These are phyloP conservation scores for Colletotrichum sp. DNA, from an alignment of 2,329 filamentous ascomycete genomes.

Conservation along the genomic window DNA sequence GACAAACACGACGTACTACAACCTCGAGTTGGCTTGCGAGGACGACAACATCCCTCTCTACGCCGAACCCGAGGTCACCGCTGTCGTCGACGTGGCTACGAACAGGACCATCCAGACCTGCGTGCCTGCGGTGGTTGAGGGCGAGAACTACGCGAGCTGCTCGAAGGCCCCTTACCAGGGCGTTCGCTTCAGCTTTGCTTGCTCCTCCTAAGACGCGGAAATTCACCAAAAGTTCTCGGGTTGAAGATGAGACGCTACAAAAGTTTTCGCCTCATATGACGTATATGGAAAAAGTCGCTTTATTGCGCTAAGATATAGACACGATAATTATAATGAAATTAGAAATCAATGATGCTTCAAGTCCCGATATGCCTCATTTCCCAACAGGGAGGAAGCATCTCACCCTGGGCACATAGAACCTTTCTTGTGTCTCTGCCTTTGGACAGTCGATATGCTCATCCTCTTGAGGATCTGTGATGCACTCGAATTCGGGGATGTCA, in stretches of 20 bases:
- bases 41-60: neutral
- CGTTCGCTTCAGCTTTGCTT: neutral
- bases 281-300: neutral
- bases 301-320: neutral
- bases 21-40: slow-evolving; percentile 10
- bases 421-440: neutral
- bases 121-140: slow-evolving; percentile 74
- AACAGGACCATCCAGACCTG: slow-evolving; percentile 7
- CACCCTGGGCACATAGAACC: neutral
- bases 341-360: neutral
- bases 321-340: neutral
- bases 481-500: neutral
- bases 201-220: neutral
- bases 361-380: fast-evolving
- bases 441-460: neutral
- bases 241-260: fast-evolving
- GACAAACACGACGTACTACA: neutral
- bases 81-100: neutral
- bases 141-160: slow-evolving; percentile 75
- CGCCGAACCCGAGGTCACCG: neutral
- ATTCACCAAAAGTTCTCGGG: too few species aligned
- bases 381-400: neutral
- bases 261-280: fast-evolving
- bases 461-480: neutral
- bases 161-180: neutral